phyloP scores from a whole-genome alignment of 208 protist genomes.

The Trichomonas vaginalis region DNA sequence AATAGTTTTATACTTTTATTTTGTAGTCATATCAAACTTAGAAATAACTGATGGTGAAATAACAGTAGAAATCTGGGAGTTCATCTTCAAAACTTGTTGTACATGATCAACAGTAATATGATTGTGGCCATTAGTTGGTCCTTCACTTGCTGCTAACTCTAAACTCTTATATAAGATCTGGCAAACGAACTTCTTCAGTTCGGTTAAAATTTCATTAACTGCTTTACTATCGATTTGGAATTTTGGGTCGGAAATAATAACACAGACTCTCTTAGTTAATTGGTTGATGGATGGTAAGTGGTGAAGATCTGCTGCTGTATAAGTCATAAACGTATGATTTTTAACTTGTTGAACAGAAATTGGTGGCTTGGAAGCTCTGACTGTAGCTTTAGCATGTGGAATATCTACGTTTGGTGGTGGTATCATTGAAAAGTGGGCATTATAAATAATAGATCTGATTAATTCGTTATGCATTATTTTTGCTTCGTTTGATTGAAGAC shows the following conservation, averaged over 20 bases:
- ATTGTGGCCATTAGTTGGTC: not conserved
- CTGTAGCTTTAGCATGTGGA: not conserved
- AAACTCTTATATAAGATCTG: not conserved
- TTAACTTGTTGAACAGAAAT: not conserved
- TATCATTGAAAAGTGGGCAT: constrained; percentile 14
- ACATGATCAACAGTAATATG: not conserved
- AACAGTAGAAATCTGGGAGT: not conserved
- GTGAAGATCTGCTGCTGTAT: not conserved
- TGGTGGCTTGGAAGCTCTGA: not conserved
- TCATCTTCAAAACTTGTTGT: not conserved
- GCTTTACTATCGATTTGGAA: not conserved
- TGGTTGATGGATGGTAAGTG: constrained; percentile 1
- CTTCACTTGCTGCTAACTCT: not conserved
- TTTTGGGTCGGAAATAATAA: not conserved
- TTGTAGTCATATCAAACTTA: not conserved
- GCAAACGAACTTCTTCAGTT: not conserved
- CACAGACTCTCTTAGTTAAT: not conserved
- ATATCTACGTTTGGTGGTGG: not conserved
- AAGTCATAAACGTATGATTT: not conserved
- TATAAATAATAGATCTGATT: not conserved
- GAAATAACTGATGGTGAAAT: not conserved
- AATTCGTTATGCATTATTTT: constrained; percentile 10
- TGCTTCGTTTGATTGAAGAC: not conserved
- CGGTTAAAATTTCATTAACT: not conserved
- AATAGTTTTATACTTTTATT: not conserved